phyloP scores from a whole-genome alignment of 2,329 filamentous ascomycete species.

The Paramyrothecium roridum region DNA sequence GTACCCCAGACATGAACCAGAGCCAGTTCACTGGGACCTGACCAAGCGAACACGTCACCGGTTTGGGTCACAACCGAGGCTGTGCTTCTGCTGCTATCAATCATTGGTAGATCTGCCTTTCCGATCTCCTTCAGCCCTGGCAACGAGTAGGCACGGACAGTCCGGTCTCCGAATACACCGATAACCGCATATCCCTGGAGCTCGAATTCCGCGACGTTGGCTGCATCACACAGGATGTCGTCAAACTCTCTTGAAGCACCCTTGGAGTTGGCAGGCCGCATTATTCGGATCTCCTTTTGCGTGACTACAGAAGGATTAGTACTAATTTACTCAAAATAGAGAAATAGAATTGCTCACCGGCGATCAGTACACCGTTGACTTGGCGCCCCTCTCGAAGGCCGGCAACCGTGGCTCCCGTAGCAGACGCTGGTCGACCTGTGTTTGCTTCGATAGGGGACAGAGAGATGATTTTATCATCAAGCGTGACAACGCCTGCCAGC shows the following conservation, averaged over 20 bases:
- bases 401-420: slow-evolving; percentile 73
- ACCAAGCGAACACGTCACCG: slow-evolving; percentile 85
- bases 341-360: slow-evolving; percentile 58
- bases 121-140: slow-evolving; percentile 84
- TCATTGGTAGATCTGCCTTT: slow-evolving; percentile 60
- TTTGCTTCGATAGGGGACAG: slow-evolving; percentile 79
- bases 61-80: slow-evolving; percentile 70
- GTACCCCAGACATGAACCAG: slow-evolving; percentile 83
- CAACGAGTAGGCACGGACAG: slow-evolving; percentile 77
- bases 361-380: slow-evolving; percentile 77
- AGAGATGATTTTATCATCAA: slow-evolving; percentile 70
- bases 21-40: slow-evolving; percentile 80
- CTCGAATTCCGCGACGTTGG: slow-evolving; percentile 71
- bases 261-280: slow-evolving; percentile 79
- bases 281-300: slow-evolving; percentile 77
- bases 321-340: not conserved
- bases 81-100: slow-evolving; percentile 71
- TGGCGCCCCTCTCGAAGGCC: slow-evolving; percentile 71
- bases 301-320: slow-evolving; percentile 45
- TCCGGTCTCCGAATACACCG: slow-evolving; percentile 80
- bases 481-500: slow-evolving; percentile 62
- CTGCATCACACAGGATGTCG: slow-evolving; percentile 75
- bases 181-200: slow-evolving; percentile 76
- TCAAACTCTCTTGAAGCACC: slow-evolving; percentile 93
- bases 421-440: slow-evolving; percentile 70